Evolutionary conservation across 1,284 basidiomycete species (phyloP).

Genomic region (Bothia castanella): DNA sequence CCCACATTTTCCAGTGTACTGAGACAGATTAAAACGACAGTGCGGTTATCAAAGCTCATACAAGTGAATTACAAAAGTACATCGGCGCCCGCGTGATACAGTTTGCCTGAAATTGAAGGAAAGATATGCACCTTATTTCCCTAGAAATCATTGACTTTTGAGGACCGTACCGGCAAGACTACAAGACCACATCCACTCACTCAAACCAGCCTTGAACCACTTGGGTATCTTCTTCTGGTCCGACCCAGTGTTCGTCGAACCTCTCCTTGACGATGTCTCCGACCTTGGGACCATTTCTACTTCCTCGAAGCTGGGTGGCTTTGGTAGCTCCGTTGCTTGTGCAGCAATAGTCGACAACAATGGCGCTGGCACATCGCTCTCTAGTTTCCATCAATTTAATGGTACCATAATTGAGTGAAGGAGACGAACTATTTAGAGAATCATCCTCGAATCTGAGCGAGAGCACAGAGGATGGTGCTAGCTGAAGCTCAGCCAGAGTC

Average conservation of each 20-base stretch:
- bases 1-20: slow-evolving; percentile 76
- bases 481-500: slow-evolving; percentile 63
- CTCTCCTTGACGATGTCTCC: slow-evolving; percentile 26
- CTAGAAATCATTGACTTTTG: slow-evolving; percentile 12
- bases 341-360: slow-evolving; percentile 55
- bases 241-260: slow-evolving; percentile 16
- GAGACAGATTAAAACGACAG: slow-evolving; percentile 22
- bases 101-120: background rate
- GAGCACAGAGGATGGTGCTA: slow-evolving; percentile 78
- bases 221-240: slow-evolving; percentile 65
- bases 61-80: slow-evolving; percentile 5
- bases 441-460: slow-evolving; percentile 73
- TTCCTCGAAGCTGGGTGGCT: slow-evolving; percentile 39
- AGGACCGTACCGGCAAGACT: slow-evolving; percentile 2
- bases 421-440: slow-evolving; percentile 57
- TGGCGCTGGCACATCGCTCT: slow-evolving; percentile 54
- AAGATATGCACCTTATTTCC: slow-evolving; percentile 18
- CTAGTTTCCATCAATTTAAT: slow-evolving; percentile 32
- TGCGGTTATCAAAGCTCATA: slow-evolving; percentile 9
- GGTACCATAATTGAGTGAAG: background rate
- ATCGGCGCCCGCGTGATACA: too few relatives aligned
- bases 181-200: slow-evolving; percentile 36
- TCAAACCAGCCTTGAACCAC: slow-evolving; percentile 60
- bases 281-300: slow-evolving; percentile 10
- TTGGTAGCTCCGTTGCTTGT: slow-evolving; percentile 60